Evolutionary conservation across 345 rosid species (phyloP), one percentile per base, ranked within the genome.

Genomic region (Heritiera littoralis): DNA sequence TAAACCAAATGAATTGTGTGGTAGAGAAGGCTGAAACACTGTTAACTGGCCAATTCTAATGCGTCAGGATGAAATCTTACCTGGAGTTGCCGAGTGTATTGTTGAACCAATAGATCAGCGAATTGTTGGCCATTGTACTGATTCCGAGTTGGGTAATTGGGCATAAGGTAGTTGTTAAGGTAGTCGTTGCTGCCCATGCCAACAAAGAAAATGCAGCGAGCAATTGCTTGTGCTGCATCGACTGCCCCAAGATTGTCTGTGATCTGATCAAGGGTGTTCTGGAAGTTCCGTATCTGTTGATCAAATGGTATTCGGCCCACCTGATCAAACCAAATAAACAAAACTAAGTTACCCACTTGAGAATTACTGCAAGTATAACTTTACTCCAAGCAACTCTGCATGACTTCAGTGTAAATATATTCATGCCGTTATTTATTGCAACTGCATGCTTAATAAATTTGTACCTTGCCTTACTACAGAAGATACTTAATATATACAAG

Each of bases 181-280:
- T 96, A 96, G 86, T 96, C 99, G 81, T 96, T 96, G 87, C 98
- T 96, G 72, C 98, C 97, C 98, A 96, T 92, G 67, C 99, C 98
- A 0, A 94, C 87, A 79, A 94, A 94, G 85, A 92, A 96, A 43
- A 96, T 75, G 86, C 95, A 89, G 63, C 76, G 81, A 49, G 83
- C 83, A 15, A 96, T 79, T 5, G 93, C 88, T 48, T 71, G 83
- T 0, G 92, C 86, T 20, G 89, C 83, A 77, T 86, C 86, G 6
- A 79, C 79, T 58, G 94, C 88, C 8, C 98, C 97, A 12, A 90
- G 86, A 55, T 85, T 89, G 43, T 74, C 83, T 0, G 92, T 83
- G 23, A 94, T 85, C 61, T 94, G 95, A 86, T 94, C 86, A 9
- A 94, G 84, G 3, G 99, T 94, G 79, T 43, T 89, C 81, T 92